A percentile compares a stretch with the other conserved stretches of the same genome.
phyloP scores from a whole-genome alignment of 352 stramenopile species.

The Globisporangium irregulare region DNA sequence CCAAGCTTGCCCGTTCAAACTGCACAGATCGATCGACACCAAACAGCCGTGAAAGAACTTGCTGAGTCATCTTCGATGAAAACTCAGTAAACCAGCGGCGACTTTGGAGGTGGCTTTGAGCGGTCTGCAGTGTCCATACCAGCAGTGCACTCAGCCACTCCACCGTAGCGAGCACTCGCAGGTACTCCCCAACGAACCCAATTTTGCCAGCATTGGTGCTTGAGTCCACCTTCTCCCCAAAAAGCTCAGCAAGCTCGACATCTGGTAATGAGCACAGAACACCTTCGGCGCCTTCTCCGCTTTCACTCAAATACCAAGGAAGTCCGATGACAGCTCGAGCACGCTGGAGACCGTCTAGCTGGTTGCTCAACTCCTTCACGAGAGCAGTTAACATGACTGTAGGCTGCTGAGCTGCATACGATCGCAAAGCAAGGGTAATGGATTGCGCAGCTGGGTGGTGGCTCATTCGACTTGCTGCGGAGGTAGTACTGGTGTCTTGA shows the following conservation, averaged over 20 bases:
- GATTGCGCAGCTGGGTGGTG: conserved; percentile 90
- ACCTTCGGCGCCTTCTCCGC: conserved; percentile 48
- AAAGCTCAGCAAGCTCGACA: conserved; percentile 37
- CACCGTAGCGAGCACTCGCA: conserved; percentile 60
- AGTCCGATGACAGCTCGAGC: conserved; percentile 40
- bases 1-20: conserved; percentile 67
- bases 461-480: conserved; percentile 27
- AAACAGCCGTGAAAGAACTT: conserved; percentile 66
- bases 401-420: conserved; percentile 88
- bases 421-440: conserved; percentile 85
- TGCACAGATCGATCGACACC: conserved; percentile 66
- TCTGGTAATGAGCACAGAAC: conserved; percentile 63
- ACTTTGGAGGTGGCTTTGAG: conserved; percentile 67
- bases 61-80: conserved; percentile 44
- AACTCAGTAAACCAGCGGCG: conserved; percentile 81
- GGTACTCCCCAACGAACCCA: conserved; percentile 51
- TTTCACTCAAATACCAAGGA: conserved; percentile 41
- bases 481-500: conserved; percentile 16
- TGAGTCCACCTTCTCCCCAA: conserved; percentile 4
- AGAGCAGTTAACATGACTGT: conserved; percentile 70
- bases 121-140: conserved; percentile 74
- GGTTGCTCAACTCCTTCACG: conserved; percentile 53
- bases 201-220: conserved; percentile 31
- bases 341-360: conserved; percentile 46
- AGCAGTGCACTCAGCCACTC: conserved; percentile 81